Base-by-base conservation (phyloP, 1,284 basidiomycete species). In the Rhodotorula sp. region DNA sequence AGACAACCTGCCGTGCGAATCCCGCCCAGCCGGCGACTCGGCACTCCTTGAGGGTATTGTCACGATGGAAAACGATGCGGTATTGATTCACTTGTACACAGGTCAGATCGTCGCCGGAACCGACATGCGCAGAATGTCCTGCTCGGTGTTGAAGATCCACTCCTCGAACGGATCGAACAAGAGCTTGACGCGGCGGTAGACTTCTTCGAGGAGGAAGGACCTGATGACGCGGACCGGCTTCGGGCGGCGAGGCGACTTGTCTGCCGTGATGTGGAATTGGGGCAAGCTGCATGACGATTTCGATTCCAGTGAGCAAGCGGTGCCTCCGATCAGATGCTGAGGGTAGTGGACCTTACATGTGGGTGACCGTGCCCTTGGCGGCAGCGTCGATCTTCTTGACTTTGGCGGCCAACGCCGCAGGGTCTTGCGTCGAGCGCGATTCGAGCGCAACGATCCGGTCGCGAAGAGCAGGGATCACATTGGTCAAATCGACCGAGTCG, bases 361-460 rank as follows among this genome's bases (percentile, higher is more conserved):
- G 87, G 0, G 87, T 88, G 12, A 75, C 68, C 0, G 84, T 81
- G n/a, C 78, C 84, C 15, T 77, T 73, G 0, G 84, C 80, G 5
- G 84, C 84, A 0, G 77, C 70, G 28, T 81, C 79, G 57, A 89
- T 85, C 69, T 84, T 82, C 45, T 79, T 72, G n/a, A 85, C 76
- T 31, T 79, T 77, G 3, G 78, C 70, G 2, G 77, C 75, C 5
- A 81, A 78, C 21, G 79, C 74, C 3, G 78, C 76, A 5, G 83
- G 81, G 70, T 85, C 81, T 26, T 64, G 69, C n/a, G 21, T 38
- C 3, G 77, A 69, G 15, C 81, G 79, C 31, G 78, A 69, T 76
- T 88, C 87, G 47, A 87, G 75, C 5, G 78, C 79, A 71, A 83
- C 84, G 64, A 88, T 85, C n/a, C 81, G 81, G 28, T 84, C 82